Evolutionary conservation across 2,329 filamentous ascomycete species (phyloP), one percentile per base, ranked within the genome.

Genomic region (Aspergillus sergii): DNA sequence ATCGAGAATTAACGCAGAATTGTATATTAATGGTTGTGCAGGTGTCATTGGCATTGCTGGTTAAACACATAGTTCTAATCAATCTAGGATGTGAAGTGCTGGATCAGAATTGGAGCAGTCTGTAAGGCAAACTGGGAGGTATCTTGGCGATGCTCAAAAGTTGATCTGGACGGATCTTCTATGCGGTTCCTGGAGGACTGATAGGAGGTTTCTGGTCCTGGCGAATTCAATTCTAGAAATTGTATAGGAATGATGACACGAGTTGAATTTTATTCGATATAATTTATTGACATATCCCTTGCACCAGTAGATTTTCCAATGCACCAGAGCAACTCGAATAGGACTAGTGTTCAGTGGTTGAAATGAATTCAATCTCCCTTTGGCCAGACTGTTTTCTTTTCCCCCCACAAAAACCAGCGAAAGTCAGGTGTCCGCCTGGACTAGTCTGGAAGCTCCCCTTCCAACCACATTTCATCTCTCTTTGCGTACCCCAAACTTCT

Each of bases 21-120:
- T 32, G 21, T 63, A 7, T 48, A 41, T 23, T 57, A 23, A 16
- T 41, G 32, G 30, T 57, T 57, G 36, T 21, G 58, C 62, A 91
- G 89, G 90, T 85, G 93, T 96, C 78, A 96, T 96, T 80, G 93
- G 93, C 73, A 95, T 96, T 83, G 89, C 91, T 77, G 83, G 85
- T 77, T 93, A 91, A 84, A 78, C 73, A 41, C 57, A 45, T 61
- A 41, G 62, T 57, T 61, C 60, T 62, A 55, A 39, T 60, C 45
- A 41, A 58, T 66, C 59, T 67, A 68, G 61, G 58, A 62, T 62
- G 51, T 60, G 64, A 56, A 60, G 26, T 53, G 58, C 61, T 50
- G 30, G 51, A 30, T 58, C 55, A 58, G 57, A 51, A 57, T 58
- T 43, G 56, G 59, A 65, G 34, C 63, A 60, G 61, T 63, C 57